phyloP scores from a whole-genome alignment of 2,329 filamentous ascomycete genomes.

The Reticulascus tulasneorum region DNA sequence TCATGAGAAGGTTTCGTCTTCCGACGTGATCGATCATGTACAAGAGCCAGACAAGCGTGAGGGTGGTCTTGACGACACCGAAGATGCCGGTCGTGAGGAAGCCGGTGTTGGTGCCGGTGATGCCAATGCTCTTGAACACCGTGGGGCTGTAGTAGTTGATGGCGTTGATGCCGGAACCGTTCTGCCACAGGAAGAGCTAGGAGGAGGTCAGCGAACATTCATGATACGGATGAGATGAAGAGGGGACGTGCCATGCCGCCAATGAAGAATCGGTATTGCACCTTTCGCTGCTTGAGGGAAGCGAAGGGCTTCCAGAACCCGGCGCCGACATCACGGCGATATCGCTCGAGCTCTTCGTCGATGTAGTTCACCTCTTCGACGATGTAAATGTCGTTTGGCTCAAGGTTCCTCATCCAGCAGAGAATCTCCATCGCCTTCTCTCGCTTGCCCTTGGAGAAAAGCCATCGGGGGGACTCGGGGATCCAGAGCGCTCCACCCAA shows the following conservation, averaged over 20 bases:
- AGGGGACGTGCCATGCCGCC: conserved; percentile 48
- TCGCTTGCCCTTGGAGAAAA: conserved; percentile 58
- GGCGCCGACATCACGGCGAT: conserved; percentile 57
- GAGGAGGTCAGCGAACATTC: background rate
- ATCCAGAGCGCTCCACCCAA: conserved; percentile 57
- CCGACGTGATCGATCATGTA: conserved; percentile 60
- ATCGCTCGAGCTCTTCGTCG: conserved; percentile 64
- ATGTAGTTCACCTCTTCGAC: conserved; percentile 69
- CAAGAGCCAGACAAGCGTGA: conserved; percentile 67
- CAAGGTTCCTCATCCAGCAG: conserved; percentile 59
- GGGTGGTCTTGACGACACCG: conserved; percentile 68
- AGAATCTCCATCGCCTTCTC: conserved; percentile 56
- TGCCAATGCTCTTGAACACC: conserved; percentile 55
- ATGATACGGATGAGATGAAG: background rate
- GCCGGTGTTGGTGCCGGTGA: conserved; percentile 38
- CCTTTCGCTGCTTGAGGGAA: conserved; percentile 49
- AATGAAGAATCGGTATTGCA: conserved; percentile 69
- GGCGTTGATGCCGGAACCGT: conserved; percentile 68
- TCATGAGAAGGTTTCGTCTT: conserved; percentile 57
- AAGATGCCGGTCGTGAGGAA: conserved; percentile 69
- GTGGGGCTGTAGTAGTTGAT: conserved; percentile 73
- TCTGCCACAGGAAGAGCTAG: conserved; percentile 74
- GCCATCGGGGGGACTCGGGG: conserved; percentile 65
- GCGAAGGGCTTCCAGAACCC: conserved; percentile 74
- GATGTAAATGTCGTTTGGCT: conserved; percentile 58